Conservation (phyloP, 2,329 filamentous ascomycete genomes). For the Verticillium alfalfae region DNA sequence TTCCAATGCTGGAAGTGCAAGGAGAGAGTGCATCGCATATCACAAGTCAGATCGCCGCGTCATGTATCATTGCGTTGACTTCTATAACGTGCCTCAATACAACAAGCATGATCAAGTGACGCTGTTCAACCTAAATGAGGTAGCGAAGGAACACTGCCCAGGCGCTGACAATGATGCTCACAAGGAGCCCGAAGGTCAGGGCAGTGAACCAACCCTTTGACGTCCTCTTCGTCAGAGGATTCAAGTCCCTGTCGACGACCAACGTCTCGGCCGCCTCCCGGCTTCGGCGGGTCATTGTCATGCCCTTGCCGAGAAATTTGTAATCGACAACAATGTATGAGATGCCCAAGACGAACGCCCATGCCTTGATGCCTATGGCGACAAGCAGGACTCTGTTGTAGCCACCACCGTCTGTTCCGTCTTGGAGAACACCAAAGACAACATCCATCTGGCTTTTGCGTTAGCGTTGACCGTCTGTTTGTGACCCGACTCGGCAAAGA, state of each 20-base stretch:
- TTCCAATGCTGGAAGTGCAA: conserved; percentile 30
- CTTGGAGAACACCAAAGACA: conserved; percentile 15
- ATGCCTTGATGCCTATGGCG: conserved; percentile 13
- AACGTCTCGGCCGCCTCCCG: conserved; percentile 10
- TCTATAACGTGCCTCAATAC: background rate
- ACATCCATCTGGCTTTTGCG: conserved; percentile 14
- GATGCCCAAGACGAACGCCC: conserved; percentile 11
- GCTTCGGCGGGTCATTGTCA: conserved; percentile 13
- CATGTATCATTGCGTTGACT: background rate
- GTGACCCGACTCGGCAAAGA: background rate
- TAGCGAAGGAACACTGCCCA: conserved; percentile 15
- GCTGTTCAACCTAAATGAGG: conserved; percentile 7
- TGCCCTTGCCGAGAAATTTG: conserved; percentile 11
- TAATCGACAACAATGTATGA: conserved; percentile 15
- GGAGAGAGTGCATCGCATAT: conserved; percentile 15
- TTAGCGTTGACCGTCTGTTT: background rate
- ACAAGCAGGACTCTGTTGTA: conserved; percentile 12
- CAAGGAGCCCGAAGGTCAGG: conserved; percentile 7
- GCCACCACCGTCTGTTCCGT: conserved; percentile 12
- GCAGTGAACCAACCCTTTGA: conserved; percentile 7
- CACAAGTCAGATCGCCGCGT: conserved; percentile 6
- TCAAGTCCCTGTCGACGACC: conserved; percentile 9
- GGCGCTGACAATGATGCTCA: conserved; percentile 11
- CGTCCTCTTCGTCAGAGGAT: conserved; percentile 13
- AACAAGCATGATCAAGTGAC: background rate